Base-by-base conservation (phyloP, 2,329 filamentous ascomycete genomes). In the Scorias spongiosa region DNA sequence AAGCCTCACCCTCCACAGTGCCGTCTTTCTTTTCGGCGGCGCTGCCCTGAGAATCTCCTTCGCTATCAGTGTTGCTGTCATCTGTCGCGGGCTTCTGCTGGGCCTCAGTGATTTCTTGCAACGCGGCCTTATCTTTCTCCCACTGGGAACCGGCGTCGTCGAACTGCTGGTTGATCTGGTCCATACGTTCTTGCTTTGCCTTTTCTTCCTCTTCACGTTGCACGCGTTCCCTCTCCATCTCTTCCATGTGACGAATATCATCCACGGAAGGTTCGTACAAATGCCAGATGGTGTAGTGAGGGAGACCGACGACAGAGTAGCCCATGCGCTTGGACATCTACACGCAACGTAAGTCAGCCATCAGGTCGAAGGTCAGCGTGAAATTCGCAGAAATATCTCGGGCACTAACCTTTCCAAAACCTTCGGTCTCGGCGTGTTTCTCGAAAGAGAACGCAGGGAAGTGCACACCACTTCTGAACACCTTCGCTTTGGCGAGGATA, bases 231-330 rank as follows among this genome's bases (percentile, higher is more conserved):
- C 80, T 72, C 59, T 96, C 89, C 89, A 96, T 95, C 65, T 95
- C 87, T 75, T 88, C 89, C 91, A 98, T 98, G 58, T 96, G 91
- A 47, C 84, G 80, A 49, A 96, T 84, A 57, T 98, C 91, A 57
- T 98, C 91, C 12, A 95, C 84, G 56, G 86, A 94, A n/a, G 91
- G 91, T 64, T 98, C 91, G 68, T 98, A 98, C 57, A 98, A 72
- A 79, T 98, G 91, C 91, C 91, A 98, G 51, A 98, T 95, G 1
- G 87, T 94, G 64, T 98, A 98, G 61, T 98, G 91, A 6, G 91
- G 91, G 40, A 98, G 72, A 29, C 91, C 91, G 46, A 98, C 83
- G 14, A 98, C 91, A 0, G 88, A 94, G 59, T 85, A 96, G 47
- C 83, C 74, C 91, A 98, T 96, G 47, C 85, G 81, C 63, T 86